A percentile compares a stretch with the other conserved stretches of the same genome.
These are phyloP conservation scores for Apiospora aurea DNA, from an alignment of 2,329 filamentous ascomycete species.

Conservation along the genomic window DNA sequence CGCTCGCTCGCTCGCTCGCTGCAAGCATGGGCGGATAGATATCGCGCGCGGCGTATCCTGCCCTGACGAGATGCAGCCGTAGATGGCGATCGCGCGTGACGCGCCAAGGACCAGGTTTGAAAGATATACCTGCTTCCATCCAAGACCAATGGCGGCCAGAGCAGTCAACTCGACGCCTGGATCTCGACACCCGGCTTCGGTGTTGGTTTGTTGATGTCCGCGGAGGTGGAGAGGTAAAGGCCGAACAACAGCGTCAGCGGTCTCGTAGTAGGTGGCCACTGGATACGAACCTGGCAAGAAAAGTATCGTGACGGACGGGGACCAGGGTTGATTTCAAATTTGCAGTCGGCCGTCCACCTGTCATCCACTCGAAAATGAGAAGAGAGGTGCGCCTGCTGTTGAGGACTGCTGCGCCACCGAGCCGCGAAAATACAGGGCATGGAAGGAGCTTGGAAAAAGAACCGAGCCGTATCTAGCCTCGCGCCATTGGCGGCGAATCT, in stretches of 20 bases:
- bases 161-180: neutral
- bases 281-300: conserved; percentile 6
- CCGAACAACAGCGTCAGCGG: neutral
- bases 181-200: neutral
- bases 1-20: neutral
- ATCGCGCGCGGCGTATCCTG: conserved; percentile 5
- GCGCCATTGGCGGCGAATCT: neutral
- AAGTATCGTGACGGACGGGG: conserved; percentile 9
- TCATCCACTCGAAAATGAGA: neutral
- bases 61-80: neutral
- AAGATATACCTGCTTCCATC: conserved; percentile 1
- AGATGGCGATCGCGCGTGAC: conserved; percentile 7
- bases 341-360: neutral
- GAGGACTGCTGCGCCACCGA: neutral
- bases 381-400: neutral
- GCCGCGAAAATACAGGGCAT: conserved; percentile 14
- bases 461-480: neutral
- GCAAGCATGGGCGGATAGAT: neutral
- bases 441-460: neutral
- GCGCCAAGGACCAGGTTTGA: neutral
- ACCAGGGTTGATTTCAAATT: conserved; percentile 2
- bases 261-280: neutral
- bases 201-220: neutral
- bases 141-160: neutral
- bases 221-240: neutral